These are phyloP conservation scores for Cutaneotrichosporon sp. DNA, from an alignment of 1,284 basidiomycete species.

Conservation along the genomic window DNA sequence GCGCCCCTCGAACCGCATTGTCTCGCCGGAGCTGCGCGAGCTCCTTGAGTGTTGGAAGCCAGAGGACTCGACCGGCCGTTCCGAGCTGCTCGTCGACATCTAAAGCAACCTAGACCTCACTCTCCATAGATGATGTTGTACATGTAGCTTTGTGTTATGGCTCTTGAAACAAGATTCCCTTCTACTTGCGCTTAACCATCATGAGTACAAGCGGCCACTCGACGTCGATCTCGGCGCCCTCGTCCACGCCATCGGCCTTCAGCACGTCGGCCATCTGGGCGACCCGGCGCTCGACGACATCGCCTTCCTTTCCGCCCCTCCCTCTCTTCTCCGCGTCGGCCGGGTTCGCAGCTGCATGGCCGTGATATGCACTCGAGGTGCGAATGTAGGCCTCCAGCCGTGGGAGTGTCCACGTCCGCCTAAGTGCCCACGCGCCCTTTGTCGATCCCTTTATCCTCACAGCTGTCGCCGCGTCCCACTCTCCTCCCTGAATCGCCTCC, in stretches of 20 bases:
- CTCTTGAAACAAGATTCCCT: too few species aligned
- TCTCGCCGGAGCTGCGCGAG: conserved; percentile 17
- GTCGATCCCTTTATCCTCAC: conserved; percentile 21
- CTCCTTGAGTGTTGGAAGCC: conserved; percentile 16
- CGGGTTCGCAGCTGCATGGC: conserved; percentile 62
- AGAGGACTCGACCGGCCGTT: too few species aligned
- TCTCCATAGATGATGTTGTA: not conserved
- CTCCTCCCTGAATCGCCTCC: conserved; percentile 26
- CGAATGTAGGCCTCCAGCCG: conserved; percentile 64
- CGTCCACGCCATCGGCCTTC: conserved; percentile 39
- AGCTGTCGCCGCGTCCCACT: conserved; percentile 27
- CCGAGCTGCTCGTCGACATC: too few species aligned
- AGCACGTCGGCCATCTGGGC: conserved; percentile 53
- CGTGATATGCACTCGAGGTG: conserved; percentile 68
- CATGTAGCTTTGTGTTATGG: not conserved
- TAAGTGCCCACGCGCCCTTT: conserved; percentile 56
- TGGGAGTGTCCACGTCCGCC: conserved; percentile 60
- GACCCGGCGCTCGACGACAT: conserved; percentile 63
- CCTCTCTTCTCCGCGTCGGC: conserved; percentile 51
- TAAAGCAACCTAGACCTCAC: too few species aligned
- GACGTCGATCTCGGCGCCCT: conserved; percentile 51
- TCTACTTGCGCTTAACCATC: conserved; percentile 42
- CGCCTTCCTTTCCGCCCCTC: conserved; percentile 48
- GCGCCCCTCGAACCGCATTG: not conserved
- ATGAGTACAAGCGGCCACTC: conserved; percentile 70